These are phyloP conservation scores for Solanum stenotomum DNA, from an alignment of 257 asterid species.

Conservation along the genomic window DNA sequence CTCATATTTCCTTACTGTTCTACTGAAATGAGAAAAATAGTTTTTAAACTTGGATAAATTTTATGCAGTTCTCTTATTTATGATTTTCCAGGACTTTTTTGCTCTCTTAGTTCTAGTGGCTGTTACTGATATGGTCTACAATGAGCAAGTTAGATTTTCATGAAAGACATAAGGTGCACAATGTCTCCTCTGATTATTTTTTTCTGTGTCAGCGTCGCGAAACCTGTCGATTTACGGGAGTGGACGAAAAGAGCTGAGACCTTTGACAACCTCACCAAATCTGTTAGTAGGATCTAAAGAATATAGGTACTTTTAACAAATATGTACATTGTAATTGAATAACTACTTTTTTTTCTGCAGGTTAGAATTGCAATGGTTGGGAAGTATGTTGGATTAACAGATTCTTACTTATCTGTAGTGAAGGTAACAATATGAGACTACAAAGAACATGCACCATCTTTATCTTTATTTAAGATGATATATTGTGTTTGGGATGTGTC, in stretches of 20 bases:
- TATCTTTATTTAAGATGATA: background rate
- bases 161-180: background rate
- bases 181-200: background rate
- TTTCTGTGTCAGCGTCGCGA: slow-evolving; percentile 52
- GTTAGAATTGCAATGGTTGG: slow-evolving; percentile 97
- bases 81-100: background rate
- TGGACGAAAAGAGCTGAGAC: slow-evolving; percentile 90
- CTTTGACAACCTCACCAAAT: slow-evolving; percentile 66
- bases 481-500: background rate
- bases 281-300: slow-evolving; percentile 43
- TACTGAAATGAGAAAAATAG: background rate
- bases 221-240: slow-evolving; percentile 61
- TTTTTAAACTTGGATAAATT: background rate
- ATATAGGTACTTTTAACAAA: background rate
- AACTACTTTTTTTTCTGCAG: slow-evolving; percentile 33
- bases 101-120: background rate
- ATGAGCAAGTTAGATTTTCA: background rate
- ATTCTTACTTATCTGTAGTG: slow-evolving; percentile 93
- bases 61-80: background rate
- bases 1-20: background rate
- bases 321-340: background rate
- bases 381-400: slow-evolving; percentile 88
- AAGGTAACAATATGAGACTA: slow-evolving; percentile 40
- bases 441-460: background rate
- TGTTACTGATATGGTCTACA: background rate